phyloP scores from a whole-genome alignment of 2,329 filamentous ascomycete genomes.

The Ceratocystis harringtonii region DNA sequence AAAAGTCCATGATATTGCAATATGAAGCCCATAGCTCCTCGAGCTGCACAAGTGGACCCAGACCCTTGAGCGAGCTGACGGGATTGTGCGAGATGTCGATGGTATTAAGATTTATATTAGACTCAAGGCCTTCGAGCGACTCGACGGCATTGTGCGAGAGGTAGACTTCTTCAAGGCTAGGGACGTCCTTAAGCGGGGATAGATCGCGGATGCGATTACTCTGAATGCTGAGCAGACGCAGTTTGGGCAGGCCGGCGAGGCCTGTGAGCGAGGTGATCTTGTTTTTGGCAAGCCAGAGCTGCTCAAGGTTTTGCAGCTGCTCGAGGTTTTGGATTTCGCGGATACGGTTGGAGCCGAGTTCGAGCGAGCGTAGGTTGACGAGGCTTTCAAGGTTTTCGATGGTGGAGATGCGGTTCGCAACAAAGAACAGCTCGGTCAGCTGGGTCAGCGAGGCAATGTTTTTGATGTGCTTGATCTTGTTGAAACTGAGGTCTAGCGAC shows the following conservation, averaged over 20 bases:
- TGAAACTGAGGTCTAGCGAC: conserved; percentile 84
- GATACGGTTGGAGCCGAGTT: conserved; percentile 85
- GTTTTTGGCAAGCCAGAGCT: conserved; percentile 92
- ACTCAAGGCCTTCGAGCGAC: conserved; percentile 55
- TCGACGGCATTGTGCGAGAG: conserved; percentile 88
- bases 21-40: conserved; percentile 93
- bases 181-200: conserved; percentile 56
- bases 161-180: conserved; percentile 79
- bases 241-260: conserved; percentile 57
- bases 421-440: conserved; percentile 74
- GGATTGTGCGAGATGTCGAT: conserved; percentile 86
- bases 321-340: conserved; percentile 78
- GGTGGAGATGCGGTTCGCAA: conserved; percentile 80
- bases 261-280: conserved; percentile 77
- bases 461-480: conserved; percentile 98
- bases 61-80: conserved; percentile 56
- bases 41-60: conserved; percentile 53
- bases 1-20: conserved; percentile 66
- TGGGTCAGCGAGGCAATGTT: conserved; percentile 62
- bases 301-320: conserved; percentile 58
- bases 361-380: conserved; percentile 62
- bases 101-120: conserved; percentile 52
- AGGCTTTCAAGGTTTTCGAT: conserved; percentile 76
- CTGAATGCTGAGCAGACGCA: conserved; percentile 84
- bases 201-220: conserved; percentile 80